Evolutionary conservation across 768 basidiomycete genomes (phyloP).

Genomic region (Leccinum ochraceum): DNA sequence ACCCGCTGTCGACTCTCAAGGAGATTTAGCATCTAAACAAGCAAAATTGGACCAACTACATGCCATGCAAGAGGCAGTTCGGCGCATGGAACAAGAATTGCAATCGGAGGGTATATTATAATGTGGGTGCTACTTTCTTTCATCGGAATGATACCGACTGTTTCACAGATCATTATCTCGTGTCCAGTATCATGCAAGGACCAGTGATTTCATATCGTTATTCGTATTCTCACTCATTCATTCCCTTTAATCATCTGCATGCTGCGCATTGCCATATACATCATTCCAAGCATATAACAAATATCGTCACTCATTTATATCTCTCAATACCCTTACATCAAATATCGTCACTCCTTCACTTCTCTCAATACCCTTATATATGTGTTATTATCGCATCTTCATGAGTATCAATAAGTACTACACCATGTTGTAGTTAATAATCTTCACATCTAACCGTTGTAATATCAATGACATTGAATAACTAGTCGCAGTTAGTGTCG

Average conservation of each 20-base stretch:
- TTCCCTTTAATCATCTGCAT: neutral
- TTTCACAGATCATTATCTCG: conserved; percentile 9
- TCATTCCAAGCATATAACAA: neutral
- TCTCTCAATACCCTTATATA: neutral
- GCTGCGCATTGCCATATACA: neutral
- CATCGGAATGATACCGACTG: too few relatives aligned
- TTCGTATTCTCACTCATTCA: conserved; percentile 10
- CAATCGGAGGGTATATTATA: conserved; percentile 22
- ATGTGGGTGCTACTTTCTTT: conserved; percentile 3
- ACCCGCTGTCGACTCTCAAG: neutral
- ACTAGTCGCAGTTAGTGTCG: conserved; percentile 45
- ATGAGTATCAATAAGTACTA: neutral
- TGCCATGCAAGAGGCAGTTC: conserved; percentile 36
- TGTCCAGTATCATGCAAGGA: neutral
- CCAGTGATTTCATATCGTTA: conserved; percentile 17
- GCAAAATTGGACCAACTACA: conserved; percentile 24
- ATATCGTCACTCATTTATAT: neutral
- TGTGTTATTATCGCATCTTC: conserved; percentile 1
- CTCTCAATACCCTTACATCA: neutral
- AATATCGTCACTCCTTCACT: neutral
- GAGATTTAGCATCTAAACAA: conserved; percentile 10
- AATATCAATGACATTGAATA: conserved; percentile 6
- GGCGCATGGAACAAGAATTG: conserved; percentile 37
- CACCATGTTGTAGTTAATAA: neutral
- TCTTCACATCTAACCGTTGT: neutral